Evolutionary conservation across 1,284 basidiomycete genomes (phyloP).

Genomic region (Marasmius oreades): DNA sequence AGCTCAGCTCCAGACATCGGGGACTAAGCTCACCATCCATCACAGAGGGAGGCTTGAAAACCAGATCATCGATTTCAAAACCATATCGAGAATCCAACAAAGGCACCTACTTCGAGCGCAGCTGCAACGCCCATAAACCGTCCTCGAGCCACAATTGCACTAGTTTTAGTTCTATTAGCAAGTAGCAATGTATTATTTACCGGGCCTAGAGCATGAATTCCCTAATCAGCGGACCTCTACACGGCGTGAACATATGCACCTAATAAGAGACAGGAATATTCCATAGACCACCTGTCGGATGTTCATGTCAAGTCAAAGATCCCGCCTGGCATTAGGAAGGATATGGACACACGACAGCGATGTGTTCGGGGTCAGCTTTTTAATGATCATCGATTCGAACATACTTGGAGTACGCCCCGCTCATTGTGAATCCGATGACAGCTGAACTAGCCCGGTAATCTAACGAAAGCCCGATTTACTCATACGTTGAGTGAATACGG

Average conservation of each 20-base stretch:
- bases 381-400: constrained; percentile 14
- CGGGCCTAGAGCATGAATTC: constrained; percentile 41
- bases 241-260: constrained; percentile 30
- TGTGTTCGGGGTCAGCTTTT: constrained; percentile 35
- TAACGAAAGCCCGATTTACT: constrained; percentile 22
- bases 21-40: constrained; percentile 45
- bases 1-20: neutral
- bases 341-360: constrained; percentile 58
- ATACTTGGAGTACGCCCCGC: constrained; percentile 63
- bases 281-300: constrained; percentile 71
- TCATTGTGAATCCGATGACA: constrained; percentile 82
- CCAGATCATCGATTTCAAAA: neutral
- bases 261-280: constrained; percentile 79
- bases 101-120: constrained; percentile 84
- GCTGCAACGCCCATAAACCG: constrained; percentile 86
- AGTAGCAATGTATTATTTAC: constrained; percentile 81
- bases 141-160: constrained; percentile 83
- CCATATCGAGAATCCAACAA: constrained; percentile 72
- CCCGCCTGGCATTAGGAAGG: neutral
- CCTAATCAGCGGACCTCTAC: constrained; percentile 5
- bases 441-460: constrained; percentile 69
- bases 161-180: constrained; percentile 79
- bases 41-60: constrained; percentile 61
- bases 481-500: neutral
- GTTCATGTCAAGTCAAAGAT: neutral